Evolutionary conservation across 257 asterid genomes (phyloP).

Genomic region (Solanum chaucha): DNA sequence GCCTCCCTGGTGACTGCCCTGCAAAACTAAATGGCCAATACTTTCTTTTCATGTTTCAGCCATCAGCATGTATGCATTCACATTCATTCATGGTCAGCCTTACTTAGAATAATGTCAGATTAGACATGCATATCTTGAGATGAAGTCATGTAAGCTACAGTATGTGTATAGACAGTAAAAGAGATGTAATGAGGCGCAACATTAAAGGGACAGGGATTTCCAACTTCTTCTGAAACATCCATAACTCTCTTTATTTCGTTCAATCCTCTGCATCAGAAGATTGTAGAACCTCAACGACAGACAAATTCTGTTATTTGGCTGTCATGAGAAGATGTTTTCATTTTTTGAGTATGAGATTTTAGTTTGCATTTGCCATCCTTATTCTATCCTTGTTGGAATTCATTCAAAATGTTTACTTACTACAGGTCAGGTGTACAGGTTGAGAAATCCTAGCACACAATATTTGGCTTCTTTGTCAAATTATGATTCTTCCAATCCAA

Average conservation of each 20-base stretch:
- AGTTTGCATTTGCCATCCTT: neutral
- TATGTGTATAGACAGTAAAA: neutral
- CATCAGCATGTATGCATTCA: neutral
- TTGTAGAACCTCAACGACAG: neutral
- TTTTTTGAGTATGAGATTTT: neutral
- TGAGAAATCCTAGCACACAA: slow-evolving; percentile 67
- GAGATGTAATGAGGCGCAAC: neutral
- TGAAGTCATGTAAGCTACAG: neutral
- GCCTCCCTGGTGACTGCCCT: neutral
- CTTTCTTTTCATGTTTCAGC: neutral
- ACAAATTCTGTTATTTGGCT: neutral
- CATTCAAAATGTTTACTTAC: neutral
- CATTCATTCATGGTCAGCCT: neutral
- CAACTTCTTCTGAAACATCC: neutral
- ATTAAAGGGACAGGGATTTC: neutral
- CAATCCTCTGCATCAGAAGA: neutral
- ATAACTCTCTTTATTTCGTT: neutral
- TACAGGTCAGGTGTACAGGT: slow-evolving; percentile 69
- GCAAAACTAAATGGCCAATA: neutral
- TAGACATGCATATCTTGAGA: neutral
- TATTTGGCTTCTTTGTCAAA: slow-evolving; percentile 49
- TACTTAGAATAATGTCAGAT: neutral
- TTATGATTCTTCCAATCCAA: slow-evolving; percentile 80
- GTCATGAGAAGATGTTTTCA: neutral
- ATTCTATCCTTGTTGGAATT: neutral